Evolutionary conservation across 345 rosid species (phyloP), one percentile per base, ranked within the genome.

Genomic region (Eucalyptus viminalis): DNA sequence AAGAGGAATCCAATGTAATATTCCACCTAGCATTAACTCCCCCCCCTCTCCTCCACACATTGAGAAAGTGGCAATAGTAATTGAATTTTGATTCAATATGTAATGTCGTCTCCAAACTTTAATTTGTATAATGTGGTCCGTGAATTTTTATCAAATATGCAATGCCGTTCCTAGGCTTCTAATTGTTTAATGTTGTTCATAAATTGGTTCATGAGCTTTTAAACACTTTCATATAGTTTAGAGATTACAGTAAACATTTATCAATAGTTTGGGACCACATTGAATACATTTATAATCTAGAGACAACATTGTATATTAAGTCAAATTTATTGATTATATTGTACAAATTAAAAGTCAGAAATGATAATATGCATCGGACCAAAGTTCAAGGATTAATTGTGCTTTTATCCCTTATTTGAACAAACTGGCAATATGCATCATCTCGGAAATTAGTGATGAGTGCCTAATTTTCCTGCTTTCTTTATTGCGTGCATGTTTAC

Each of bases 271-370:
- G 5, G 37, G 6, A 65, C 1, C 2, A n/a, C 14, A n/a, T 14
- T 3, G 21, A 65, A 15, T 17, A 65, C 7, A n/a, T 65, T n/a
- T 29, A n/a, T 8, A 65, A 3, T 65, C 1, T n/a, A 14, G 1
- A 1, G 6, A 65, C 6, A 0, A 14, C 1, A 3, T 0, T n/a
- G 0, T 1, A n/a, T 8, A 8, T 65, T n/a, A 65, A n/a, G 11
- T 0, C 6, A n/a, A n/a, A 65, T 15, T n/a, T 11, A 13, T 7
- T 0, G 2, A 15, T 14, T 2, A 15, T 15, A 31, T 62, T 62
- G 31, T 62, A 62, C 31, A 62, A 62, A 62, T 62, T 62, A 27
- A 62, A 62, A 62, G 0, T 62, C 2, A 62, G 5, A 62, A 0
- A 62, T 0, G 1, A 62, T 12, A 62, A 56, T 62, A 27, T 13